phyloP scores from a whole-genome alignment of 2,329 filamentous ascomycete genomes.

The Fusarium temperatum region DNA sequence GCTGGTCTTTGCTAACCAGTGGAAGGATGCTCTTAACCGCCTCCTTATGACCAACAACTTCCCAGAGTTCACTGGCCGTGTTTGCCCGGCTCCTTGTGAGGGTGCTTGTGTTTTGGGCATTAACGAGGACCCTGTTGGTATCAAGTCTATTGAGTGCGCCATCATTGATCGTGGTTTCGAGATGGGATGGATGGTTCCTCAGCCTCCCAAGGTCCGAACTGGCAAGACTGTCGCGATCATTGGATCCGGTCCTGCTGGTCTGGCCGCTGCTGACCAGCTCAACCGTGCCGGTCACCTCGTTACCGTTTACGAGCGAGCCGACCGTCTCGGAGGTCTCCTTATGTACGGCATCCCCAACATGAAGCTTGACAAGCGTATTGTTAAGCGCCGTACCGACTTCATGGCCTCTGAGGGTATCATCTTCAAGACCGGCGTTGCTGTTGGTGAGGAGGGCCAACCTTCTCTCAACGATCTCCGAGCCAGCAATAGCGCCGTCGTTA shows the following conservation, averaged over 20 bases:
- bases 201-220: conserved; percentile 79
- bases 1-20: conserved; percentile 77
- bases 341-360: conserved; percentile 99
- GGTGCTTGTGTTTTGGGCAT: conserved; percentile 96
- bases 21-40: conserved; percentile 90
- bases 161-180: conserved; percentile 98
- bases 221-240: conserved; percentile 91
- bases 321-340: conserved; percentile 88
- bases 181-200: conserved; percentile 96
- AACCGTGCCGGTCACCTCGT: conserved; percentile 91
- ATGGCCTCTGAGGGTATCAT: conserved; percentile 89
- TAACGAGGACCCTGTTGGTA: conserved; percentile 95
- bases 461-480: conserved; percentile 77
- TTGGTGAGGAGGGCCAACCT: conserved; percentile 75
- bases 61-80: conserved; percentile 96
- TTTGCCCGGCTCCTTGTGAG: conserved; percentile 95
- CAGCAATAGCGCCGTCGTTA: conserved; percentile 83
- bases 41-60: conserved; percentile 98
- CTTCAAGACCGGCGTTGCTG: conserved; percentile 79
- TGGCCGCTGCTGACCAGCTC: conserved; percentile 90
- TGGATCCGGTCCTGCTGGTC: conserved; percentile 90
- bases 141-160: conserved; percentile 98
- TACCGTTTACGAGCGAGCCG: conserved; percentile 91
- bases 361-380: conserved; percentile 98
- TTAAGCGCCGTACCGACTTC: conserved; percentile 94